phyloP scores from a whole-genome alignment of 768 basidiomycete genomes.

The Phaeotremella fagi region DNA sequence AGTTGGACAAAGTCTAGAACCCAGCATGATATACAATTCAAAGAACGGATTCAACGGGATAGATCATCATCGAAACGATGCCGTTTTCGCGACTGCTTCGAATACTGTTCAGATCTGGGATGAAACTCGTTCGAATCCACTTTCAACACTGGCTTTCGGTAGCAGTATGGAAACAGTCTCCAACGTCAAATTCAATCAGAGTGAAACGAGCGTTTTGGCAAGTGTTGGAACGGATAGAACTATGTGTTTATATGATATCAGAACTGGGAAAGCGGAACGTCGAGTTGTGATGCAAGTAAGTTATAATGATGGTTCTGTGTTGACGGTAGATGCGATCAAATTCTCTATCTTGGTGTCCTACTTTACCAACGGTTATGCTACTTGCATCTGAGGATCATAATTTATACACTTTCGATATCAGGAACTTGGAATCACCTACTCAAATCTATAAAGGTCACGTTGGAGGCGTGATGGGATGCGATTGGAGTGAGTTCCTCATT shows the following conservation, averaged over 20 bases:
- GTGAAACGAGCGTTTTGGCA: conserved; percentile 90
- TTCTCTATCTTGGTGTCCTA: conserved; percentile 89
- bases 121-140: conserved; percentile 81
- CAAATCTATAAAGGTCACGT: conserved; percentile 98
- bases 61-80: conserved; percentile 84
- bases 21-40: conserved; percentile 71
- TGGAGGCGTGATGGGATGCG: conserved; percentile 90
- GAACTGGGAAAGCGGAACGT: conserved; percentile 92
- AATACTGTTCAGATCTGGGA: conserved; percentile 96
- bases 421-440: conserved; percentile 71
- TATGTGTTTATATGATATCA: conserved; percentile 91
- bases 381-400: conserved; percentile 99
- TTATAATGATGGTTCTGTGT: background rate
- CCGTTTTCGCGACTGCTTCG: conserved; percentile 90
- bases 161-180: conserved; percentile 84
- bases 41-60: conserved; percentile 91
- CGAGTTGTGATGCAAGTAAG: conserved; percentile 80
- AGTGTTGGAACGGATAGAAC: conserved; percentile 92
- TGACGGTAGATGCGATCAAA: conserved; percentile 73
- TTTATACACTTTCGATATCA: conserved; percentile 93
- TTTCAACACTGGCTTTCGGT: conserved; percentile 82
- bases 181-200: conserved; percentile 84
- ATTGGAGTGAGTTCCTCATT: conserved; percentile 76
- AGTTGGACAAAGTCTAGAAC: conserved; percentile 50
- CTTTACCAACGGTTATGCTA: conserved; percentile 82